Percentiles rank a stretch among this genome's conserved stretches.
These are phyloP conservation scores for Tolypocladium cylindrosporum DNA, from an alignment of 2,329 filamentous ascomycete genomes.

Conservation along the genomic window DNA sequence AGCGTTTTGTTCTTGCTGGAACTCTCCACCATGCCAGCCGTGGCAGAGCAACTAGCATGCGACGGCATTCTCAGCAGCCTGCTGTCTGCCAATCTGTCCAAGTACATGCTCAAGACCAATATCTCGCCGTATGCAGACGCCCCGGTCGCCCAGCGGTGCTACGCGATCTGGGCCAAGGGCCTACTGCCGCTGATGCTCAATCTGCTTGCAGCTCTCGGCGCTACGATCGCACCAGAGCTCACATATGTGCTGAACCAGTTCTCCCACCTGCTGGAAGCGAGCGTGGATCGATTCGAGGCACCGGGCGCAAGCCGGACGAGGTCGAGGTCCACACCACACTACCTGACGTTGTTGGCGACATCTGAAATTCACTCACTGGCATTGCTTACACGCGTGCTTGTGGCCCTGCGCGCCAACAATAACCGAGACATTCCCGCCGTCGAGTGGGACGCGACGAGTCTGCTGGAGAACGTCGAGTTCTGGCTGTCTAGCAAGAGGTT, in stretches of 20 bases:
- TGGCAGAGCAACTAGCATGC: conserved; percentile 84
- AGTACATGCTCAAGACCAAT: conserved; percentile 59
- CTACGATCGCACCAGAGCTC: conserved; percentile 74
- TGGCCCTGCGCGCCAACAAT: conserved; percentile 53
- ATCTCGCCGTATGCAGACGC: conserved; percentile 73
- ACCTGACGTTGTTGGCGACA: conserved; percentile 62
- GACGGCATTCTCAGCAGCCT: conserved; percentile 76
- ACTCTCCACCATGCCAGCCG: conserved; percentile 66
- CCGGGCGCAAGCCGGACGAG: conserved; percentile 43
- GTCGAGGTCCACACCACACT: conserved; percentile 40
- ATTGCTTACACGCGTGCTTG: conserved; percentile 64
- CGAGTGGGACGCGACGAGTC: conserved; percentile 60
- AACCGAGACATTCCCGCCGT: conserved; percentile 64
- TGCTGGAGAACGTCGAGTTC: conserved; percentile 77
- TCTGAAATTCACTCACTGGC: conserved; percentile 72
- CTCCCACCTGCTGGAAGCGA: conserved; percentile 63
- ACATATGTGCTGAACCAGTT: conserved; percentile 85
- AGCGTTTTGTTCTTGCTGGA: conserved; percentile 81
- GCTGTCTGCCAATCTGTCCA: conserved; percentile 67
- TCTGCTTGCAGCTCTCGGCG: conserved; percentile 70
- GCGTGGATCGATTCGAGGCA: conserved; percentile 61
- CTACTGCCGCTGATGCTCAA: conserved; percentile 84
- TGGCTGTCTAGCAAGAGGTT: conserved; percentile 62
- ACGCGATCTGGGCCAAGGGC: conserved; percentile 82
- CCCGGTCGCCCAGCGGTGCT: conserved; percentile 60